Base-by-base conservation (phyloP, 1,139 yeast genomes). In the Blastobotrys illinoisensis region DNA sequence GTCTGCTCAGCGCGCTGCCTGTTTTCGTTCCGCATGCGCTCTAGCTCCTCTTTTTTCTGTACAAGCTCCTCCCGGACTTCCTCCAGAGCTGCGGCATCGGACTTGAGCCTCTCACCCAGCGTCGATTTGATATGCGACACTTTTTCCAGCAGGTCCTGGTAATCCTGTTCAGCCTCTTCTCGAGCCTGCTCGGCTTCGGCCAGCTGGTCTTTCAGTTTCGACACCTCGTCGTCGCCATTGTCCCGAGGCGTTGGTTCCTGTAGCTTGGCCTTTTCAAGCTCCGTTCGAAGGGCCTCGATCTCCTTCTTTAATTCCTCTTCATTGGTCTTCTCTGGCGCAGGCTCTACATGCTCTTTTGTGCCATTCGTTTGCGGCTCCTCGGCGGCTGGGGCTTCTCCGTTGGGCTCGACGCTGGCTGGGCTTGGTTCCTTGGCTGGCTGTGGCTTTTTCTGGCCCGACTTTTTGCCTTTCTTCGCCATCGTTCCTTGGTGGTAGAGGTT, bases 41-140 rank as follows among this genome's bases (percentile, higher is more conserved):
- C 32, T 7, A 26, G 3, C 23, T 64, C 65, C 5, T 64, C 67
- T 21, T 51, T 55, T 19, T 55, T 57, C 16, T 58, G 52, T 32
- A 24, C 48, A 9, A 73, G 50, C 49, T 50, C 57, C 18, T 57
- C 60, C 70, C 60, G 68, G 73, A 56, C 67, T 58, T 60, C 73
- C 71, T 59, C 61, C 32, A 69, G 57, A 43, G 65, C 70, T 2
- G 65, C 72, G 2, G 74, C 69, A 61, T 81, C 82, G 0, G 83
- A 74, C 46, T 74, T 74, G 51, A 83, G 86, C 45, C 90, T 74
- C 61, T 89, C 95, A 9, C 77, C 76, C 60, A 93, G 86, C 0
- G 95, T 77, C 57, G 86, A 74, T 65, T 88, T 89, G 88, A 93
- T 89, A 1, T 88, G 82, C 1, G 95, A 81, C 32, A 93, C 75